Conservation (phyloP, 495 filamentous ascomycete species). For the Aspergillus bertholletiae region DNA sequence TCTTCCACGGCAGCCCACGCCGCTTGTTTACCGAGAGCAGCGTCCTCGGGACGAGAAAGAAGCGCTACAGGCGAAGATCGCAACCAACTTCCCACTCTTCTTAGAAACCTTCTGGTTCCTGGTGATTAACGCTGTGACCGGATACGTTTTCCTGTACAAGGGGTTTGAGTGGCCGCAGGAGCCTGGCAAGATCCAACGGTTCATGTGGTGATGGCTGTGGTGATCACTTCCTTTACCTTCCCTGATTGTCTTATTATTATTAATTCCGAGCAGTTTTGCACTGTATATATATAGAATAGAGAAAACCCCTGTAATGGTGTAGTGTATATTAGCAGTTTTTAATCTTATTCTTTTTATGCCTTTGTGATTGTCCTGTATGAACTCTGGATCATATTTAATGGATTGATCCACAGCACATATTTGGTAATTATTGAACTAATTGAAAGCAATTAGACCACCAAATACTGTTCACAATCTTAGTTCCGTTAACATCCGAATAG, state of each 20-base stretch:
- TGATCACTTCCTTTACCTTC: neutral
- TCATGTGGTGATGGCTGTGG: conserved; percentile 81
- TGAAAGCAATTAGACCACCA: too few species aligned
- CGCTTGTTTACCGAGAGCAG: conserved; percentile 23
- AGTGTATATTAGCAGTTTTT: neutral
- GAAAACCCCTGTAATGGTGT: neutral
- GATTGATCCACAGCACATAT: too few species aligned
- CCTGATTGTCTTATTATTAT: neutral
- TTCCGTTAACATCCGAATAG: too few species aligned
- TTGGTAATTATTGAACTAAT: too few species aligned
- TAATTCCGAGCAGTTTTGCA: neutral
- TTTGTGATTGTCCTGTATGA: too few species aligned
- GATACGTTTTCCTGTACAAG: conserved; percentile 75
- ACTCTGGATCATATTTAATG: too few species aligned
- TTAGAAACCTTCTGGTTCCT: conserved; percentile 80
- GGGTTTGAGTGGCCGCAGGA: conserved; percentile 83
- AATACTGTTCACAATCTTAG: too few species aligned
- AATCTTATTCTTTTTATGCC: too few species aligned
- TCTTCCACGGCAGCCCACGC: conserved; percentile 50
- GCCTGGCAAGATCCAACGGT: conserved; percentile 76
- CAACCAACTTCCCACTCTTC: conserved; percentile 44
- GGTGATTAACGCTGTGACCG: conserved; percentile 65
- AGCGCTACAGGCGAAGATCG: conserved; percentile 24
- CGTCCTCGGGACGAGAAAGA: conserved; percentile 21
- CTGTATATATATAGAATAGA: conserved; percentile 8